A percentile compares a stretch with the other conserved stretches of the same genome.
These are phyloP conservation scores for Globisporangium orthogonon DNA, from an alignment of 352 stramenopile genomes.

Conservation along the genomic window DNA sequence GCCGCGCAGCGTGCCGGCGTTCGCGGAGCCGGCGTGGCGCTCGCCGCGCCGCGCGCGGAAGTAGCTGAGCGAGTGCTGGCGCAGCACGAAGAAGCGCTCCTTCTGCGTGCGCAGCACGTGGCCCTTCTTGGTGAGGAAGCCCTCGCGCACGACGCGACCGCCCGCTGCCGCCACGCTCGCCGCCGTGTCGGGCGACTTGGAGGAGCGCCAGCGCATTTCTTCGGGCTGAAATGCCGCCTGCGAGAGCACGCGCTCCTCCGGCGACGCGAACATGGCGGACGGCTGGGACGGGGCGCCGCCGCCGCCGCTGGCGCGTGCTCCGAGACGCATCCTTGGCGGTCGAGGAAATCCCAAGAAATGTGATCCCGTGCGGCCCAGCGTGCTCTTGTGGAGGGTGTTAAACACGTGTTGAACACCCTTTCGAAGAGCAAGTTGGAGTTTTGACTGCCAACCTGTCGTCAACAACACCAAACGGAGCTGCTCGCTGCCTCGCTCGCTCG, in stretches of 20 bases:
- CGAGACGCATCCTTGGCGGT: background rate
- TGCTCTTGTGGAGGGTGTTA: too few relatives aligned
- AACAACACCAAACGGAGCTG: background rate
- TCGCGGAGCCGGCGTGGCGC: slow-evolving; percentile 15
- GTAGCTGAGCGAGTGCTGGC: slow-evolving; percentile 35
- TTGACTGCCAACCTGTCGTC: background rate
- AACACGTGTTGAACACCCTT: background rate
- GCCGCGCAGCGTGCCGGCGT: slow-evolving; percentile 30
- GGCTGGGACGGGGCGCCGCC: background rate
- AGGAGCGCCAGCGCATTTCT: slow-evolving; percentile 13
- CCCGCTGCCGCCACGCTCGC: slow-evolving; percentile 3
- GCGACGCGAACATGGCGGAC: slow-evolving; percentile 1
- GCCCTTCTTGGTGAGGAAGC: slow-evolving; percentile 46
- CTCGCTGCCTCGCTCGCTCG: background rate
- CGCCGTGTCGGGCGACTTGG: slow-evolving; percentile 5
- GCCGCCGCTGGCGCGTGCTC: background rate
- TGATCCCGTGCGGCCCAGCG: too few relatives aligned
- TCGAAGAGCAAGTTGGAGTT: background rate
- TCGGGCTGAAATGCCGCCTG: slow-evolving; percentile 2
- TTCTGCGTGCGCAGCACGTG: slow-evolving; percentile 53
- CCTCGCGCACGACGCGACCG: slow-evolving; percentile 21
- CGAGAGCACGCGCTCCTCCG: slow-evolving; percentile 4
- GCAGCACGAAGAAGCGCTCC: slow-evolving; percentile 44
- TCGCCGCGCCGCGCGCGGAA: slow-evolving; percentile 23
- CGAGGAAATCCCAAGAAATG: background rate